These are phyloP conservation scores for Alternaria gansuensis DNA, from an alignment of 2,329 filamentous ascomycete genomes.

Conservation along the genomic window DNA sequence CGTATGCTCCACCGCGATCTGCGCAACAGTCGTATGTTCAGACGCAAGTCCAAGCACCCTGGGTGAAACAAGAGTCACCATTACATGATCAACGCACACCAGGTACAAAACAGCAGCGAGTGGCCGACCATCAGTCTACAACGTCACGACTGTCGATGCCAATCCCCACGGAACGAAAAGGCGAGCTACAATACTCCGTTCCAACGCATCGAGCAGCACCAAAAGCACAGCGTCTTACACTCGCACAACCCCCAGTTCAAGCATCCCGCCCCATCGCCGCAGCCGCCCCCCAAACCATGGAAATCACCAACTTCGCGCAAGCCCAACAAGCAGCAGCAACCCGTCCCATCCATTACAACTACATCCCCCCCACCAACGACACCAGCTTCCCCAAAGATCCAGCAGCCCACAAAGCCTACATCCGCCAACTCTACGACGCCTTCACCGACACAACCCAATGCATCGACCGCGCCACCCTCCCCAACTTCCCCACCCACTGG, in stretches of 20 bases:
- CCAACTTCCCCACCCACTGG: conserved; percentile 3
- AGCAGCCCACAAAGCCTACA: neutral
- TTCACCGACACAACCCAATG: conserved; percentile 11
- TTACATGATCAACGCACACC: neutral
- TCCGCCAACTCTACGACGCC: conserved; percentile 8
- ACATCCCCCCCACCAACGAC: neutral
- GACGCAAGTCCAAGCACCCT: neutral
- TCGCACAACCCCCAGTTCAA: neutral
- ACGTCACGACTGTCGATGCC: neutral
- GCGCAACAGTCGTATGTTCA: neutral
- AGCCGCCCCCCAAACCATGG: neutral
- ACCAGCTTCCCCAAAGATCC: conserved; percentile 4
- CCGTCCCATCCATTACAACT: neutral
- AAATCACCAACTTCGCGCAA: neutral
- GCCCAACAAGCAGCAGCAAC: neutral
- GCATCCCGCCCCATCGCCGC: neutral
- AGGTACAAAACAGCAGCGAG: neutral
- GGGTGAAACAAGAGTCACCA: neutral
- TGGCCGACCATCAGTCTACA: neutral
- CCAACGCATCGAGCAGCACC: neutral
- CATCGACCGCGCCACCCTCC: conserved; percentile 5
- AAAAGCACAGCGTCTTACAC: neutral
- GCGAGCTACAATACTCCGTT: neutral
- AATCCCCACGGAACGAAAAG: neutral
- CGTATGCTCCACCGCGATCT: neutral